These are phyloP conservation scores for Neonectria magnoliae DNA, from an alignment of 2,329 filamentous ascomycete genomes.

Conservation along the genomic window DNA sequence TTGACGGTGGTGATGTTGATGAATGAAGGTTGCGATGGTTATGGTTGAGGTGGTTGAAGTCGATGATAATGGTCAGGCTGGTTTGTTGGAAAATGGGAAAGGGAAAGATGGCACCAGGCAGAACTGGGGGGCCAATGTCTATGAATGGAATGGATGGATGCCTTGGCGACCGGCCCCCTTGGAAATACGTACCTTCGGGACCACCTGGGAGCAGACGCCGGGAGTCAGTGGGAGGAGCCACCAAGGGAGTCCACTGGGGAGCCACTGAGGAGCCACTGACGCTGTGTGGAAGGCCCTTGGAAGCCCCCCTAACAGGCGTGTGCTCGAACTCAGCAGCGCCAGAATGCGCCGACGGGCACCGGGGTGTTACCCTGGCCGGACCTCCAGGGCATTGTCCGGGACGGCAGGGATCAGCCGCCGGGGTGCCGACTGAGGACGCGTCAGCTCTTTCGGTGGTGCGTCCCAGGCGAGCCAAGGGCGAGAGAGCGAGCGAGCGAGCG, in stretches of 20 bases:
- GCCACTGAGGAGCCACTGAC: slow-evolving; percentile 31
- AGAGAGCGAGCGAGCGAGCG: slow-evolving; percentile 31
- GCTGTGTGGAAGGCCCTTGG: slow-evolving; percentile 31
- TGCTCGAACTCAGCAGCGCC: background rate
- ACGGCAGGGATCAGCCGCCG: slow-evolving; percentile 39
- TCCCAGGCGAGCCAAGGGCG: slow-evolving; percentile 36
- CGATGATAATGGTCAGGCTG: slow-evolving; percentile 4
- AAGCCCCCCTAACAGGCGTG: slow-evolving; percentile 12
- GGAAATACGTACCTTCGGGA: slow-evolving; percentile 26
- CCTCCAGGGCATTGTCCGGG: slow-evolving; percentile 37
- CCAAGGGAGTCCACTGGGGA: slow-evolving; percentile 12
- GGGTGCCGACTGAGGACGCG: slow-evolving; percentile 42
- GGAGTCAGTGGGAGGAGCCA: slow-evolving; percentile 30
- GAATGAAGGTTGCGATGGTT: slow-evolving; percentile 24
- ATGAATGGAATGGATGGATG: slow-evolving; percentile 48
- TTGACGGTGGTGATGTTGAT: slow-evolving; percentile 13
- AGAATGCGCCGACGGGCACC: slow-evolving; percentile 11
- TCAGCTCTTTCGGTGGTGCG: slow-evolving; percentile 43
- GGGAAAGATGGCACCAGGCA: slow-evolving; percentile 39
- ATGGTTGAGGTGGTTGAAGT: slow-evolving; percentile 27
- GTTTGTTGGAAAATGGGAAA: slow-evolving; percentile 36
- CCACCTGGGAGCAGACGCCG: slow-evolving; percentile 19
- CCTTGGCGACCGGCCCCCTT: slow-evolving; percentile 34
- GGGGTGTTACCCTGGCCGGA: slow-evolving; percentile 21
- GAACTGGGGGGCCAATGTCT: slow-evolving; percentile 45